These are phyloP conservation scores for Botrytis tulipae DNA, from an alignment of 2,329 filamentous ascomycete genomes.

Conservation along the genomic window DNA sequence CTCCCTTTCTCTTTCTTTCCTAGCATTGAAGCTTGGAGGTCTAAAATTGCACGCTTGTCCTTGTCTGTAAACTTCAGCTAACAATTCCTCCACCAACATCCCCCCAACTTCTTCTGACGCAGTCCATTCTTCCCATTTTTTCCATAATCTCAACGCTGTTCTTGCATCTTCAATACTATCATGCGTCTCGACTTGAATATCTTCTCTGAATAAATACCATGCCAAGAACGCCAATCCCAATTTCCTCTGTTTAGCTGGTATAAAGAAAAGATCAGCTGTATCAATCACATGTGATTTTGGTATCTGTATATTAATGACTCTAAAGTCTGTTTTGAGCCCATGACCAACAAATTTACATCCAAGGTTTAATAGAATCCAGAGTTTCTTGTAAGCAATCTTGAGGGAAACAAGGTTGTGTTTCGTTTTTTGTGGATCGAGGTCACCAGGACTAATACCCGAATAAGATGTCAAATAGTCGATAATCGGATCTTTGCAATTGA, in stretches of 20 bases:
- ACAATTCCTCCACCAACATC: constrained; percentile 76
- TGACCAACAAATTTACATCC: constrained; percentile 94
- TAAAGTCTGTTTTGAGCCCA: constrained; percentile 91
- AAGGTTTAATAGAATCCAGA: constrained; percentile 93
- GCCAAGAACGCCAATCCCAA: constrained; percentile 88
- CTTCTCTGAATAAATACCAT: constrained; percentile 86
- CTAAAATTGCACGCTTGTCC: constrained; percentile 58
- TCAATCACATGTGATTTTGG: constrained; percentile 89
- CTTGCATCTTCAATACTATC: constrained; percentile 94
- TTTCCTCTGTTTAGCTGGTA: constrained; percentile 77
- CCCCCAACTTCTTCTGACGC: constrained; percentile 57
- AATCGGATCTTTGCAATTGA: constrained; percentile 83
- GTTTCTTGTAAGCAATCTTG: constrained; percentile 94
- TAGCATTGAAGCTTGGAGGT: constrained; percentile 46
- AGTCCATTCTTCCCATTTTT: constrained; percentile 81
- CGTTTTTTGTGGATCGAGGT: constrained; percentile 76
- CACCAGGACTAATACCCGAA: constrained; percentile 83
- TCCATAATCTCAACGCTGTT: constrained; percentile 83
- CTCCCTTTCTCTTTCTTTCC: constrained; percentile 43
- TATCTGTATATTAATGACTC: constrained; percentile 96
- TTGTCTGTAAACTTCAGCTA: constrained; percentile 80
- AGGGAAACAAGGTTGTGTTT: constrained; percentile 81
- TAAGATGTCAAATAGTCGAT: constrained; percentile 95
- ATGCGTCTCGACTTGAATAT: constrained; percentile 89
- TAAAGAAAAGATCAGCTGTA: constrained; percentile 88